phyloP scores from a whole-genome alignment of 345 rosid species.

The Corymbia maculata region DNA sequence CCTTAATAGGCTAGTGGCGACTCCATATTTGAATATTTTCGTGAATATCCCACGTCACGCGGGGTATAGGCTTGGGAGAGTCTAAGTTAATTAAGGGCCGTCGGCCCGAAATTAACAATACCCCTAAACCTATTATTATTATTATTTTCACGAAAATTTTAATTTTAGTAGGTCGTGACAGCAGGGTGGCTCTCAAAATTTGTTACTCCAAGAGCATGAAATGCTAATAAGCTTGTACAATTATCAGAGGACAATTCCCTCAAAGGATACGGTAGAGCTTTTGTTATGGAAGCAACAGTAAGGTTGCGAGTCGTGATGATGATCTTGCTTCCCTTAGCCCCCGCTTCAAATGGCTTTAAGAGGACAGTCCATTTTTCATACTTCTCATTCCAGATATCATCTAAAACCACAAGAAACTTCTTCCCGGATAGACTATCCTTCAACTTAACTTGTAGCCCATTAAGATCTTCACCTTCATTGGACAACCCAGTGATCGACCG shows the following conservation, averaged over 20 bases:
- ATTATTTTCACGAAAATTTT: too few relatives aligned
- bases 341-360: neutral
- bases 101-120: too few relatives aligned
- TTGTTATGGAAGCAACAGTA: fast-evolving
- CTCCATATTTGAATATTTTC: too few relatives aligned
- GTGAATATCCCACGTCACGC: too few relatives aligned
- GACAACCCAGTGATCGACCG: neutral
- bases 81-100: too few relatives aligned
- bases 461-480: neutral
- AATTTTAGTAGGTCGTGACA: too few relatives aligned
- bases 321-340: neutral
- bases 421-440: neutral
- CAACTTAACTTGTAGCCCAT: neutral
- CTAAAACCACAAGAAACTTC: neutral
- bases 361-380: neutral
- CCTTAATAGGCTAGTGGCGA: too few relatives aligned
- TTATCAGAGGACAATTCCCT: neutral
- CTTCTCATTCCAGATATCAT: neutral
- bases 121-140: too few relatives aligned
- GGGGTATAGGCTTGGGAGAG: too few relatives aligned
- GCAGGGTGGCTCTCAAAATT: neutral
- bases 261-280: neutral
- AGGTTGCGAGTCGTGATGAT: neutral
- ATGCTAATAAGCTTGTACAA: neutral
- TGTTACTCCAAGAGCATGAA: neutral